Conservation (phyloP, 129 eudicot species). For the Flaveria linearis region DNA sequence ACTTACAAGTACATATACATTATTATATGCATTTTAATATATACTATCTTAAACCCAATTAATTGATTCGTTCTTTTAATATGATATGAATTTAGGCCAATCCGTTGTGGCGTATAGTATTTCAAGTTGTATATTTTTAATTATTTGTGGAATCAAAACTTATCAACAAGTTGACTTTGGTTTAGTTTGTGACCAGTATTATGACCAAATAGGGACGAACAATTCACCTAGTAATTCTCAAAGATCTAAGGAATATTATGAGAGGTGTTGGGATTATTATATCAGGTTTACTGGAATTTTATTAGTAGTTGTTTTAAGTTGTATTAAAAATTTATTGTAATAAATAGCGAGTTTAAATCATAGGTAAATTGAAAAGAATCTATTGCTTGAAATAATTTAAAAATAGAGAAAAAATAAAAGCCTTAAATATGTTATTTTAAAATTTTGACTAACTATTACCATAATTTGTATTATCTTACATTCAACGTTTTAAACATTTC, state of each 20-base stretch:
- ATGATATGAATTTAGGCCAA: constrained; percentile 15
- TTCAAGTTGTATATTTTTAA: constrained; percentile 10
- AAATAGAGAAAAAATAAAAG: no score
- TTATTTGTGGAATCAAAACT: background rate
- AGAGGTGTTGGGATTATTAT: constrained; percentile 3
- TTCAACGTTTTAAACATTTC: no score
- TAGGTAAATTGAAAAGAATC: no score
- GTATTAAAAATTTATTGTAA: no score
- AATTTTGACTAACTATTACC: no score
- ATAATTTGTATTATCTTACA: no score
- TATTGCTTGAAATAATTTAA: no score
- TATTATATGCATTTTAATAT: background rate
- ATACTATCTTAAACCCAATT: constrained; percentile 4
- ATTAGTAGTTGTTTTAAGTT: background rate
- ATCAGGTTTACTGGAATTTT: background rate
- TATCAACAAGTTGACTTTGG: constrained; percentile 24
- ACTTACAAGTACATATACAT: background rate
- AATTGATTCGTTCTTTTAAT: constrained; percentile 13
- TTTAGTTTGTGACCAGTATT: constrained; percentile 29
- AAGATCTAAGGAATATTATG: constrained; percentile 16
- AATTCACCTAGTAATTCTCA: constrained; percentile 24
- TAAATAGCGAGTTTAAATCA: no score
- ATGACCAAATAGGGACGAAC: constrained; percentile 15
- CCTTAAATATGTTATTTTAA: no score
- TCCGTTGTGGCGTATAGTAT: constrained; percentile 11